Conservation (phyloP, 116 monocot genomes). For the Iris pallida region DNA sequence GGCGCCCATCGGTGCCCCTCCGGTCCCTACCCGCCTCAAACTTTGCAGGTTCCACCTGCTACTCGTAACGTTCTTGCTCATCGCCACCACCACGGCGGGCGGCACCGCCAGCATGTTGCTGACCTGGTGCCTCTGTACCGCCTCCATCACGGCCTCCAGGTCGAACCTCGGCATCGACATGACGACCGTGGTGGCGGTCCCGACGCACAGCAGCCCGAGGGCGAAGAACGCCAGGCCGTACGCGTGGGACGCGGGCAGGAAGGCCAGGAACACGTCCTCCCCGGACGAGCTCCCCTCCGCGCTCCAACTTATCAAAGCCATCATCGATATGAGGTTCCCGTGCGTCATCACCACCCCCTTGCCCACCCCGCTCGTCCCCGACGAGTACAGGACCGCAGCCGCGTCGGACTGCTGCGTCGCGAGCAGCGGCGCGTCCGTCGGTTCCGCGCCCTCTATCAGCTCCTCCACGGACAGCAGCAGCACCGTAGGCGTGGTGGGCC, state of each 20-base stretch:
- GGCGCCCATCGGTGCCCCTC: background rate
- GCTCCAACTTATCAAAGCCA: background rate
- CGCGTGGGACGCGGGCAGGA: background rate
- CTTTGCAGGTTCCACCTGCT: background rate
- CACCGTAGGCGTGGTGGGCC: background rate
- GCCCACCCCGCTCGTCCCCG: background rate
- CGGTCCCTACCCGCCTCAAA: background rate
- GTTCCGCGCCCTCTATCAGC: conserved; percentile 8
- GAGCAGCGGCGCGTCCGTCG: background rate
- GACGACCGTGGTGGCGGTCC: background rate
- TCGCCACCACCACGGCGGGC: background rate
- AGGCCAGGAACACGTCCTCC: background rate
- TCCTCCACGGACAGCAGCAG: conserved; percentile 6
- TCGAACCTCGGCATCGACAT: background rate
- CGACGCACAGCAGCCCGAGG: conserved; percentile 2
- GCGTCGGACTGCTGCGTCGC: background rate
- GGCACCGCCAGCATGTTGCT: conserved; percentile 5
- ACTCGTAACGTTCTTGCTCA: background rate
- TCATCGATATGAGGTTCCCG: background rate
- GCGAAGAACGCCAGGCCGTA: background rate
- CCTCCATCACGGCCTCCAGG: background rate
- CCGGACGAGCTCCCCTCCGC: background rate
- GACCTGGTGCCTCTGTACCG: background rate
- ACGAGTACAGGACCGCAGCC: background rate
- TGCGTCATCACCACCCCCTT: conserved; percentile 3